Evolutionary conservation across 202 grass and related monocot genomes (phyloP).

Genomic region (Panicum hallii): DNA sequence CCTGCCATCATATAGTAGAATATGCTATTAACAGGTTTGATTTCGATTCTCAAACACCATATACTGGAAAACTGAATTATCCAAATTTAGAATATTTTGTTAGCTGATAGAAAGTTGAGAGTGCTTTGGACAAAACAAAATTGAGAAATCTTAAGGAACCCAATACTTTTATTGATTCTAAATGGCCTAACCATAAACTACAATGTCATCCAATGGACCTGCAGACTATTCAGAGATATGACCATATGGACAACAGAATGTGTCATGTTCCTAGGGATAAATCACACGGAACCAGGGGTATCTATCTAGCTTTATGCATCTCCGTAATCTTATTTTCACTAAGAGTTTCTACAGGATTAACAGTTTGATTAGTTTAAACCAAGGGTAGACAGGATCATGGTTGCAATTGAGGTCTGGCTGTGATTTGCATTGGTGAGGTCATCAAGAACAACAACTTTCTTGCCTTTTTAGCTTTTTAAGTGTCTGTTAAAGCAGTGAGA

Average conservation of each 20-base stretch:
- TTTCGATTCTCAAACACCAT: conserved; percentile 13
- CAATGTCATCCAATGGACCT: background rate
- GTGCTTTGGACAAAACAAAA: background rate
- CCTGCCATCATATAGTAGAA: background rate
- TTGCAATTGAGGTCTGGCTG: background rate
- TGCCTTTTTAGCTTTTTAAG: background rate
- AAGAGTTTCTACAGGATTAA: background rate
- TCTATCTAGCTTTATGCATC: background rate
- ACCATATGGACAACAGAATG: background rate
- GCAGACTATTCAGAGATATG: conserved; percentile 13
- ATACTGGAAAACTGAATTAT: background rate
- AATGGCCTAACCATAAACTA: background rate
- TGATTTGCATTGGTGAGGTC: background rate
- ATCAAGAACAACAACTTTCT: background rate
- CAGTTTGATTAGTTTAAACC: background rate
- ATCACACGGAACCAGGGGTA: background rate
- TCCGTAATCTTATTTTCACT: background rate
- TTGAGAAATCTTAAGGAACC: background rate
- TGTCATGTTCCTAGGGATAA: background rate
- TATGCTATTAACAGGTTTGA: background rate
- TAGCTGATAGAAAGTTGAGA: background rate
- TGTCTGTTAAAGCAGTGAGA: background rate
- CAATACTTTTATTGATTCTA: background rate
- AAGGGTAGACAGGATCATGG: background rate
- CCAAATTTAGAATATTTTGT: background rate